These are phyloP conservation scores for Ogataea trehaloabstinens DNA, from an alignment of 805 yeast genomes.

Conservation along the genomic window DNA sequence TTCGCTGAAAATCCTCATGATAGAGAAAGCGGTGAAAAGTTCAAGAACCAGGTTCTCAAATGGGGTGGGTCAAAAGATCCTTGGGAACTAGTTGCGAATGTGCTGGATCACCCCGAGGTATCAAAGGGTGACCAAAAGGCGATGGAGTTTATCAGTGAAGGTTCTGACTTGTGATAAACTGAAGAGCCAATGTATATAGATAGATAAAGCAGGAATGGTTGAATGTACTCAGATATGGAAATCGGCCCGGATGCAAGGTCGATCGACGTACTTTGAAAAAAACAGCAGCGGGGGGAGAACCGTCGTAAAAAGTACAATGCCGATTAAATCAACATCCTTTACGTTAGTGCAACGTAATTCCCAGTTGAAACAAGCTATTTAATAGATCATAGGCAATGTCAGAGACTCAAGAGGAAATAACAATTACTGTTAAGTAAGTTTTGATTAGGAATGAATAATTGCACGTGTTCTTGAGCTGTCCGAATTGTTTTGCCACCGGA, in stretches of 20 bases:
- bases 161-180: conserved; percentile 7
- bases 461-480: not conserved
- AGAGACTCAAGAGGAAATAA: conserved; percentile 24
- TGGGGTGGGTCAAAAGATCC: conserved; percentile 97
- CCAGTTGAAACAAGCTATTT: no score
- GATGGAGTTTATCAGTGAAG: conserved; percentile 53
- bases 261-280: no score
- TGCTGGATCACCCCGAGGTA: conserved; percentile 61
- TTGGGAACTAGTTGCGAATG: conserved; percentile 81
- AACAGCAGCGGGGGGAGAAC: no score
- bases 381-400: conserved; percentile 6
- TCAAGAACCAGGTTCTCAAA: conserved; percentile 63
- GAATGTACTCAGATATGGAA: no score
- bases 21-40: conserved; percentile 70
- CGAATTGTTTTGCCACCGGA: not conserved
- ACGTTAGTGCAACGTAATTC: no score
- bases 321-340: no score
- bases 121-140: conserved; percentile 68
- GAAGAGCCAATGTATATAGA: no score
- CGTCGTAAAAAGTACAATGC: no score
- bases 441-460: not conserved
- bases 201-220: no score
- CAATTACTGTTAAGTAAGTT: conserved; percentile 31
- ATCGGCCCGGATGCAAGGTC: no score
- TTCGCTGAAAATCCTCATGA: conserved; percentile 71